phyloP scores from a whole-genome alignment of 441 rosid species.

The Populus hybrid region DNA sequence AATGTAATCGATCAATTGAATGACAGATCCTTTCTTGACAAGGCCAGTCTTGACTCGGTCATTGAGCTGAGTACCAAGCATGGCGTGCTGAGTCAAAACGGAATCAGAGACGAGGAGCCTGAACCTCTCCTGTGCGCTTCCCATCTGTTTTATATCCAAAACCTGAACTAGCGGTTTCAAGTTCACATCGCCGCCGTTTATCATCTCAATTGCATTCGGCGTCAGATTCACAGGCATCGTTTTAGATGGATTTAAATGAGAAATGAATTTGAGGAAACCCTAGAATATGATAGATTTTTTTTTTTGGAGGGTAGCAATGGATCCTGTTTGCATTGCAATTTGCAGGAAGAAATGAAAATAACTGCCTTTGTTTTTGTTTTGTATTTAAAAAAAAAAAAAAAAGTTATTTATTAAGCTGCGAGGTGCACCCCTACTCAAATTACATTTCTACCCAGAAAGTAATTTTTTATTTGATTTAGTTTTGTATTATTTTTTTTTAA shows the following conservation, averaged over 20 bases:
- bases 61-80: conserved; percentile 85
- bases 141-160: conserved; percentile 60
- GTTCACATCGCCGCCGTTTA: conserved; percentile 69
- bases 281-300: not conserved
- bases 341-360: not conserved
- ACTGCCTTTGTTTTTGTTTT: not conserved
- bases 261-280: not conserved
- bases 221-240: conserved; percentile 72
- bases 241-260: not conserved
- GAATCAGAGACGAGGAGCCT: conserved; percentile 70
- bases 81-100: conserved; percentile 59
- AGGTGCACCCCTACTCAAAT: not conserved
- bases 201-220: conserved; percentile 57
- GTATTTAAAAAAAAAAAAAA: too few relatives aligned
- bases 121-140: conserved; percentile 62
- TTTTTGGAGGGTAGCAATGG: not conserved
- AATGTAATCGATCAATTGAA: conserved; percentile 80
- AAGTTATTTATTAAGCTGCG: not conserved
- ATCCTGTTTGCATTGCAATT: not conserved
- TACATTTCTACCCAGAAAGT: not conserved
- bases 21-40: conserved; percentile 65
- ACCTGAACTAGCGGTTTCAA: conserved; percentile 79
- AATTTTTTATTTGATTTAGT: too few relatives aligned
- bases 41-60: conserved; percentile 57
- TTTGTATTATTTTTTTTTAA: too few relatives aligned